Evolutionary conservation across 441 rosid genomes (phyloP).

Genomic region (Daphne laureola): DNA sequence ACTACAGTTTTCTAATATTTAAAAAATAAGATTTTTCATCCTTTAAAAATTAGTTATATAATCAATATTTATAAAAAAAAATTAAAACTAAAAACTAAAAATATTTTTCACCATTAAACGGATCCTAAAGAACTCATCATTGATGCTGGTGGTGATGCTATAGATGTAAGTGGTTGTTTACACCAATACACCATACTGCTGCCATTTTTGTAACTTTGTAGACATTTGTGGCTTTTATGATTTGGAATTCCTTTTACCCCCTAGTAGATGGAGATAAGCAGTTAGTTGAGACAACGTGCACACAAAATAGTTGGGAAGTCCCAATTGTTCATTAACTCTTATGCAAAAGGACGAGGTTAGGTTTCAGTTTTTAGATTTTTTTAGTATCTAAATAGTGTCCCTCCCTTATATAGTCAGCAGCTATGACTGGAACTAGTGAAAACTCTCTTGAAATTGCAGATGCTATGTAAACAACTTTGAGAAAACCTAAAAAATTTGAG

Average conservation of each 20-base stretch:
- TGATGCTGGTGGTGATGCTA: conserved; percentile 99
- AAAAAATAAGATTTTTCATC: too few relatives aligned
- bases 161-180: conserved; percentile 60
- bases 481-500: too few relatives aligned
- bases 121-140: conserved; percentile 97
- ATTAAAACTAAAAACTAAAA: too few relatives aligned
- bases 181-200: too few relatives aligned
- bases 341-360: conserved; percentile 98
- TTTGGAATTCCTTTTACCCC: conserved; percentile 12
- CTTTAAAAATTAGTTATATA: too few relatives aligned
- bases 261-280: conserved; percentile 92
- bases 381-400: background rate
- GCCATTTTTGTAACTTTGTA: background rate
- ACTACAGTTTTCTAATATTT: too few relatives aligned
- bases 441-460: too few relatives aligned
- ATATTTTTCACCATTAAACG: too few relatives aligned
- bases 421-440: too few relatives aligned
- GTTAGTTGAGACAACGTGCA: conserved; percentile 88
- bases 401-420: too few relatives aligned
- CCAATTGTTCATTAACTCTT: conserved; percentile 89
- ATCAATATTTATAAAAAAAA: too few relatives aligned
- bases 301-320: conserved; percentile 94
- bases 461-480: too few relatives aligned
- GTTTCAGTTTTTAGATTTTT: background rate
- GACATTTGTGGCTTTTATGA: conserved; percentile 4